Base-by-base conservation (phyloP, 1,139 yeast species). In the Suhomyces anneliseae region DNA sequence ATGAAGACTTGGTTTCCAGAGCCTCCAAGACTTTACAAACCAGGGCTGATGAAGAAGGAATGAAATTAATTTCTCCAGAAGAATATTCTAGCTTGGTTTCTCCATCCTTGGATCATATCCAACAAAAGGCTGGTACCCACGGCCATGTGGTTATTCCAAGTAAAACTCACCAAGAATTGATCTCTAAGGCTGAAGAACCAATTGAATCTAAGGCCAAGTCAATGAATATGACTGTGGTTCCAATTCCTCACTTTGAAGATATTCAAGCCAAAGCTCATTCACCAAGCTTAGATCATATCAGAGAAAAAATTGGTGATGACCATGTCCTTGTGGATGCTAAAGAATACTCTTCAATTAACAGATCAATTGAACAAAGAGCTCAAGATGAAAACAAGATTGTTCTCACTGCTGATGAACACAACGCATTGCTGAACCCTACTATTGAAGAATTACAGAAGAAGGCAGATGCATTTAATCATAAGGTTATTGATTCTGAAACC, bases 201-300 rank as follows among this genome's bases (percentile, higher is more conserved):
- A 36, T 56, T 7, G 57, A 56, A 24, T 55, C 58, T 6, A 52
- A 49, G 19, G 63, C 63, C 0, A 45, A 47, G 42, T 50, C 40
- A 47, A 39, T 8, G 54, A 36, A 44, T 12, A 27, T 50, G 50
- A 39, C 48, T 10, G 38, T 54, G 5, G n/a, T 64, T 7, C 48
- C 59, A n/a, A 42, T 40, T 10, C 49, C 42, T 1, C 56, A 55
- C n/a, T 54, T 53, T 34, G 43, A 54, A 2, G 46, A 41, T 33
- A 19, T 42, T 44, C 47, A 53, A 4, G 27, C 36, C 4, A 43
- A 45, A 24, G 53, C 54, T n/a, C 38, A 48, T 8, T 42, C 44
- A 7, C 72, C 72, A 3, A 34, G 56, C 1, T 39, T 65, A 37
- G 62, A 56, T 0, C 64, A 62, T 40, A 39, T 72, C 6, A 47